phyloP scores from a whole-genome alignment of 257 asterid species.

The Verbena officinalis region DNA sequence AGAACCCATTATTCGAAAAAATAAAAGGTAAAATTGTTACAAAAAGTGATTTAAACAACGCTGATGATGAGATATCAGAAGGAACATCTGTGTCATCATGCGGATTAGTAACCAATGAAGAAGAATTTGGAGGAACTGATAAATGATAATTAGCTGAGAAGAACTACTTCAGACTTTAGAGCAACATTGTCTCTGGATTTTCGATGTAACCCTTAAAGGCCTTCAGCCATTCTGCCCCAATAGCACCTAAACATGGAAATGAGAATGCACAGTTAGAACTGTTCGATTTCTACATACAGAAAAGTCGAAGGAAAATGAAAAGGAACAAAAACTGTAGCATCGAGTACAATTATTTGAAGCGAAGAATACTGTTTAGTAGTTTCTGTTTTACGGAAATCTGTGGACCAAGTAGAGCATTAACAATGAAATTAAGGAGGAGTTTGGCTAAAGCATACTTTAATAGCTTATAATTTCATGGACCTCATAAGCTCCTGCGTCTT shows the following conservation, averaged over 20 bases:
- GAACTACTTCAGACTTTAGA: conserved; percentile 44
- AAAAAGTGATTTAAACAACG: conserved; percentile 19
- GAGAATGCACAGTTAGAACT: conserved; percentile 17
- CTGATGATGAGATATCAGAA: conserved; percentile 17
- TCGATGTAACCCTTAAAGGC: conserved; percentile 96
- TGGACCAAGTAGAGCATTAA: no score
- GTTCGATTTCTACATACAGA: neutral
- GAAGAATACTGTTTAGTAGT: no score
- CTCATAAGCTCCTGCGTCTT: no score
- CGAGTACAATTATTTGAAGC: no score
- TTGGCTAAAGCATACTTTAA: no score
- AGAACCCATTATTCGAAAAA: conserved; percentile 43
- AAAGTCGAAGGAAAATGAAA: no score
- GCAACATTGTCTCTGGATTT: conserved; percentile 92
- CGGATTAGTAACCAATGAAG: conserved; percentile 26
- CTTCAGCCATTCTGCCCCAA: conserved; percentile 99
- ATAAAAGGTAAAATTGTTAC: conserved; percentile 30
- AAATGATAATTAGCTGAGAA: conserved; percentile 14
- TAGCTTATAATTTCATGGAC: no score
- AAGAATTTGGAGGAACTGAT: conserved; percentile 15
- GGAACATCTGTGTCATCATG: conserved; percentile 11
- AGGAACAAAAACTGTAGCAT: no score
- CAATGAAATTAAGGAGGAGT: no score
- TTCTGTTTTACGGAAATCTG: no score
- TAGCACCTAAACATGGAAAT: conserved; percentile 70